Evolutionary conservation across 345 rosid genomes (phyloP), one percentile per base, ranked within the genome.

Genomic region (Linum lewisii): DNA sequence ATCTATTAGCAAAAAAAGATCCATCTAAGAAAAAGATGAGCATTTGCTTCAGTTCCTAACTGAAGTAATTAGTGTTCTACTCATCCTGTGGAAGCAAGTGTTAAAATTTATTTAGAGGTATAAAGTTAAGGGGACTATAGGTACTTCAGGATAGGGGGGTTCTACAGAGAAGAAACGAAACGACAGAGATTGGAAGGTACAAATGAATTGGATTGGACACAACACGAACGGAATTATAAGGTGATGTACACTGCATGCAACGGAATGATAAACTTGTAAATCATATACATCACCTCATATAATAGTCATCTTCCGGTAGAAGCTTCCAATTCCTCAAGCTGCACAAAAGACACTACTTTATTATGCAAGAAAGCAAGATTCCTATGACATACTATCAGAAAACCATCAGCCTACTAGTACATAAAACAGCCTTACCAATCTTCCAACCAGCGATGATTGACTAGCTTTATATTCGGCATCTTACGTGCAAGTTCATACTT

Each of bases 391-490:
- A 2, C 16, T 3, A 4, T 16, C 47, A 42, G 18, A 42, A 42
- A 42, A 42, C 18, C 47, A 42, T 42, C 15, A 4, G 2, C 47
- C 15, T 42, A 42, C 9, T 16, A 42, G 47, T 42, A 42, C 18
- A 7, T 7, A 42, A 21, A 50, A 50, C 32, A 19, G 51, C 54
- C 83, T 60, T 75, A 90, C 99, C 99, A 81, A 63, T 85, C 92
- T 64, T 84, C 97, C 79, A 94, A 78, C 99, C 99, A 94, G 1
- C 72, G 83, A 63, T 85, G 99, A 54, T 90, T 90, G 45, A 90
- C 82, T 61, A 94, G 79, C 72, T 85, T 94, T 71, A 90, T 87
- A 72, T 15, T 85, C 79, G 75, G 80, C 51, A 82, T 69, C 74
- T 75, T 87, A 77, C 77, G 75, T 57, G 99, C 99, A 63, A 94